Evolutionary conservation across 768 basidiomycete genomes (phyloP), one percentile per base, ranked within the genome.

Genomic region (Boletus subcaerulescens): DNA sequence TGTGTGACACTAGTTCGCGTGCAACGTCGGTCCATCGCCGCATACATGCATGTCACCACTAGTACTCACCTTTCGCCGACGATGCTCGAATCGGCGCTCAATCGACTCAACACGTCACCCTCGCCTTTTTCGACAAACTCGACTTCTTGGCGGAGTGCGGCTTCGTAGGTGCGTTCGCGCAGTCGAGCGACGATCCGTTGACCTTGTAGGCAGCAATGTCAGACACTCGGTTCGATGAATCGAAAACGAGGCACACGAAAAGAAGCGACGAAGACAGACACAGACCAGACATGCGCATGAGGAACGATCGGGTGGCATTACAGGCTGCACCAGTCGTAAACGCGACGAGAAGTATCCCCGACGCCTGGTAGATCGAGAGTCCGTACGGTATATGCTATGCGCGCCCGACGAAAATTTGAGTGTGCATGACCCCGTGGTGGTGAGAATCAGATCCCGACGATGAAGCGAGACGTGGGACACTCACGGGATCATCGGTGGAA

Each of bases 61-160:
- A 5, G 1, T 29, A 61, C 72, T 39, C 52, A 90, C 91, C 90
- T 92, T 74, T 93, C 93, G 41, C 96, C 96, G 40, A 98, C 91
- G 59, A 98, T 91, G 60, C 85, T 91, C 7, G 91, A 91, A 67
- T 99, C 96, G 1, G 87, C 88, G 53, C 90, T 93, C 32, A 98
- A 77, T 52, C 96, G 77, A 69, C 93, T 95, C 42, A 98, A 75
- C 10, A 97, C 90, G 68, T 99, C 96, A 9, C 96, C 96, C 58
- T 95, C 93, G 3, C 92, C 92, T 36, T 82, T 82, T 69, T 97
- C 95, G 7, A 95, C 91, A 69, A 86, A 95, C 68, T 96, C 93
- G 26, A 96, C 87, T 69, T 98, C 95, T 71, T 97, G 93, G 49
- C 77, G 80, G 8, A 98, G 76, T 3, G 93, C 83, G n/a, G 91